Evolutionary conservation across 345 rosid species (phyloP), one percentile per base, ranked within the genome.

Genomic region (Citrus reticulata): DNA sequence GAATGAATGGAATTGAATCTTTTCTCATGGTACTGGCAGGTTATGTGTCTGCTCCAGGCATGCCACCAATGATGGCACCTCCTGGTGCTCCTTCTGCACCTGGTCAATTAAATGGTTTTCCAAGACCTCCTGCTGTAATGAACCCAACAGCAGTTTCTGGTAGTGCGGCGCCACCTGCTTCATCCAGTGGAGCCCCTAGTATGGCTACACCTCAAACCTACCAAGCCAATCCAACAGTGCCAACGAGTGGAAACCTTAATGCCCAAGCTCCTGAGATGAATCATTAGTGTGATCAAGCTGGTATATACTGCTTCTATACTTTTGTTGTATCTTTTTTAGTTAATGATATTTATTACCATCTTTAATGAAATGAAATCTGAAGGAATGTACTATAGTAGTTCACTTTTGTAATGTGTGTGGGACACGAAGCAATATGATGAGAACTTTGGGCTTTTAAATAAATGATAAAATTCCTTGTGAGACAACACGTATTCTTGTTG

Each of bases 71-170:
- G 95, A 40, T 91, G 89, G 89, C 90, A 68, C 98, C 97, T 6
- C 97, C 97, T 20, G 99, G 99, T 87, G 95, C 98, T 80, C 90
- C 98, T 78, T 59, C 87, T 75, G 72, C 90, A 22, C 88, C 93
- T 77, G 95, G 92, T 79, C 98, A 92, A 84, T 2, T 86, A 65
- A 93, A 92, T 72, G 92, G 95, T 75, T 73, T 87, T 73, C 91
- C 90, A 6, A 89, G 95, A 86, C 97, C 97, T 77, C 97, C 97
- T 74, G 90, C 92, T 14, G 80, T 80, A 42, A 73, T 83, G 49
- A 86, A 87, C 59, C 90, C 91, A 63, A 8, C 88, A 46, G 75
- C 87, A 9, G 89, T 83, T 87, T 84, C 93, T 81, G 96, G 95
- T 54, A 90, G 89, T 68, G 65, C 87, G 16, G 85, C 68, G 20